Base-by-base conservation (phyloP, 345 rosid species). In the Camelina hispida region DNA sequence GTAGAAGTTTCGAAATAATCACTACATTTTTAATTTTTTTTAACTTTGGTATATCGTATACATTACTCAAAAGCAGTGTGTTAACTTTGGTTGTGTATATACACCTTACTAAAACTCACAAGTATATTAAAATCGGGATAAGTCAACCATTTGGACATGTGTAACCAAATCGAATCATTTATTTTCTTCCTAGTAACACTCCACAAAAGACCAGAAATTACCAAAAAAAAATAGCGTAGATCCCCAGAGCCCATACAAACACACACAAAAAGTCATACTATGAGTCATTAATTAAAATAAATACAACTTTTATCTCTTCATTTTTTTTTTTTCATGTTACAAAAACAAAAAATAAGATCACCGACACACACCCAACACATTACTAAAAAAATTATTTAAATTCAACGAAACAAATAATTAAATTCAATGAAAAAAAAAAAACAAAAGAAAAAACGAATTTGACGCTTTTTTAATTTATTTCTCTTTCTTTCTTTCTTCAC, bases 231-330 rank as follows among this genome's bases (percentile, higher is more conserved):
- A 30, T 20, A 38, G 62, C 51, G 51, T 54, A 54, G 72, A 68
- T 68, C 72, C 72, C 72, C 62, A 68, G 62, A 68, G 72, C 12
- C 42, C 37, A 34, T 6, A 34, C 37, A 34, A 40, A 2, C 3
- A 52, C 42, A 42, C 53, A 68, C 30, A 6, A 34, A 66, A 28
- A 28, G 30, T 28, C 30, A 28, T 28, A 28, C 30, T 4, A 28
- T 28, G 30, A 22, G 50, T 54, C 46, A 38, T 8, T 0, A 40
- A 7, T 2, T 14, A 34, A 59, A 70, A 43, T 12, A 43, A 14
- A 44, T 42, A 43, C 5, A 14, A 3, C 4, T 10, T 10, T 12
- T 12, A 5, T 4, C 6, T 42, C 5, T 3, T 44, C 48, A 44
- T 44, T 14, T 44, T 44, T 44, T 14, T 44, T 44, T 44, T 44